Evolutionary conservation across 148 eudicot species (phyloP).

Genomic region (Rhododendron williamsianum): DNA sequence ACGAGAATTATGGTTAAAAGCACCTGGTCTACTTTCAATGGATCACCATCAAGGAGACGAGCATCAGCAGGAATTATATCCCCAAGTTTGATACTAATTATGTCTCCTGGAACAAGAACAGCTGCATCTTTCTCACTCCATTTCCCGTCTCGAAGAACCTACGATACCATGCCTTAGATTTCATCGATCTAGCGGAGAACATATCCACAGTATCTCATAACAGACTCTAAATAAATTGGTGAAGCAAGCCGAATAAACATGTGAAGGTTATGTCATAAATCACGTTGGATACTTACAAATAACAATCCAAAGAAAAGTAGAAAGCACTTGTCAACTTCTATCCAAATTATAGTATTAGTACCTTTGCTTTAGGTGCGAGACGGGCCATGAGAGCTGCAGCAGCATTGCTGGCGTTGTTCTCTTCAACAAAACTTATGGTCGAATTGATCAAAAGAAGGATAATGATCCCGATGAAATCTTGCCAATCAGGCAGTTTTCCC

Average conservation of each 20-base stretch:
- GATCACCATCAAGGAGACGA: conserved; percentile 52
- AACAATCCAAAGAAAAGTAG: not conserved
- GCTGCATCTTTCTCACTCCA: conserved; percentile 48
- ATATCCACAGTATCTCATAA: not conserved
- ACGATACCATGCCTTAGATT: not conserved
- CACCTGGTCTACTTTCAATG: conserved; percentile 51
- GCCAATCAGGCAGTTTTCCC: conserved; percentile 52
- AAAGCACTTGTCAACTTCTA: not conserved
- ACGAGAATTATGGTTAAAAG: not conserved
- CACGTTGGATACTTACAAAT: not conserved
- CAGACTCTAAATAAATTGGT: not conserved
- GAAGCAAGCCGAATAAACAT: not conserved
- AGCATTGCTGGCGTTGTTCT: conserved; percentile 45
- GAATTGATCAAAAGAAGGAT: conserved; percentile 42
- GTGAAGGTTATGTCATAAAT: not conserved
- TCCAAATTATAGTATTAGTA: conserved; percentile 13
- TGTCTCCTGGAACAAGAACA: conserved; percentile 47
- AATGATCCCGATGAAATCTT: conserved; percentile 44
- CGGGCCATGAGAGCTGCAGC: conserved; percentile 47
- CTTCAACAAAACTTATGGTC: conserved; percentile 45
- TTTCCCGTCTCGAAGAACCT: conserved; percentile 57
- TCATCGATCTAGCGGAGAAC: not conserved
- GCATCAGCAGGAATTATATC: conserved; percentile 52
- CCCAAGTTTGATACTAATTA: conserved; percentile 46
- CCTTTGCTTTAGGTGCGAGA: conserved; percentile 43